These are phyloP conservation scores for Lactarius vividus DNA, from an alignment of 768 basidiomycete species.

Conservation along the genomic window DNA sequence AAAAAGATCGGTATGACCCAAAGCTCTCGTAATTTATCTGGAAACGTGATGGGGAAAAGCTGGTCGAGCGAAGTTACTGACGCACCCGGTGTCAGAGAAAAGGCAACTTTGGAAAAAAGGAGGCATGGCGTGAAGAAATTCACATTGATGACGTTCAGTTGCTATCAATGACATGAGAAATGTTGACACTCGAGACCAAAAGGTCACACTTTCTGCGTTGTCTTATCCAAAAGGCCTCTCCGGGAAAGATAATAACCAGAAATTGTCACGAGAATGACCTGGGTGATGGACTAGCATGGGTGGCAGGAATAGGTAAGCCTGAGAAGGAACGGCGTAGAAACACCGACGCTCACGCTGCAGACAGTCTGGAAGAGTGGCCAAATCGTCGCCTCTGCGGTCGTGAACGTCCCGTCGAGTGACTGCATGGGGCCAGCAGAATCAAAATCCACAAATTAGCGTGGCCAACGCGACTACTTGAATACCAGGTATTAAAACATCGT, in stretches of 20 bases:
- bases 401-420: background rate
- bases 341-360: conserved; percentile 45
- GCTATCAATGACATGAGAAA: conserved; percentile 38
- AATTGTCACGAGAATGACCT: conserved; percentile 84
- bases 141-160: conserved; percentile 79
- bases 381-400: conserved; percentile 29
- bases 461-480: background rate
- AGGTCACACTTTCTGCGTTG: conserved; percentile 72
- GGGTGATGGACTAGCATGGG: conserved; percentile 67
- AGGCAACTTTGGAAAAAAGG: conserved; percentile 93
- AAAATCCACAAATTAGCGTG: background rate
- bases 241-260: conserved; percentile 80
- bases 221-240: conserved; percentile 83
- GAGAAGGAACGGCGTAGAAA: background rate
- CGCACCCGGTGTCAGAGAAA: conserved; percentile 68
- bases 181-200: background rate
- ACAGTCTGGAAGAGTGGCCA: conserved; percentile 52
- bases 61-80: background rate
- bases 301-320: background rate
- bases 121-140: conserved; percentile 87
- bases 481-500: background rate
- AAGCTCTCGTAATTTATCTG: conserved; percentile 75
- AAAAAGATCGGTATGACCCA: conserved; percentile 90
- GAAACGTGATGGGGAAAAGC: background rate
- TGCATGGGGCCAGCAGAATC: background rate